Base-by-base conservation (phyloP, 768 basidiomycete species). In the Kwoniella dendrophila region DNA sequence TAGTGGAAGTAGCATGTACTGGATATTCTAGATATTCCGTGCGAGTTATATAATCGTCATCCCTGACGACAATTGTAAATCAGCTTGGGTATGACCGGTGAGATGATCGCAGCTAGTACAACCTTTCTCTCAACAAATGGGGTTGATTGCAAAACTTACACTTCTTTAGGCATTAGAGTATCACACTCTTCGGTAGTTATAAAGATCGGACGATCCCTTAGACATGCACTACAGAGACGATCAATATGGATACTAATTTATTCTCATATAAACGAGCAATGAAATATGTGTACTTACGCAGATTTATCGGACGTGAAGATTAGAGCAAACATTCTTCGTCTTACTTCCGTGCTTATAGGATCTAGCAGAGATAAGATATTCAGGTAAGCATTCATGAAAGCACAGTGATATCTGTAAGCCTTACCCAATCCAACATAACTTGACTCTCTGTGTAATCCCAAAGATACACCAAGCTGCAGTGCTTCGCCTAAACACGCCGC, bases 341-440 rank as follows among this genome's bases (percentile, higher is more conserved):
- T 51, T 16, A 60, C 33, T 27, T 60, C 59, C 1, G 59, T 30
- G 4, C 29, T 47, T 24, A 60, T 43, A n/a, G 59, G 59, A 51
- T 53, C 59, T 60, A 27, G 14, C n/a, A 24, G 4, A 18, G 30
- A 32, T 32, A 10, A 20, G 7, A 4, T 4, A 43, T 5, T 58
- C 24, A 45, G 30, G 8, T 6, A 22, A 26, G 24, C 38, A 43
- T 7, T n/a, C 36, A 12, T 47, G 7, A 7, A 10, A n/a, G 7
- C 10, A 10, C 10, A 27, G 20, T n/a, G 24, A 18, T 7, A 22
- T 32, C 11, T 10, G 18, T 18, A n/a, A 26, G 32, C 7, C 59
- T 32, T 29, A 60, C 59, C 50, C 22, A 60, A 30, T 11, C 59
- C 59, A 7, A 33, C 50, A 60, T 60, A 60, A 22, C 49, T 51